Evolutionary conservation across 345 rosid genomes (phyloP), one percentile per base, ranked within the genome.

Genomic region (Eucalyptus cloeziana): DNA sequence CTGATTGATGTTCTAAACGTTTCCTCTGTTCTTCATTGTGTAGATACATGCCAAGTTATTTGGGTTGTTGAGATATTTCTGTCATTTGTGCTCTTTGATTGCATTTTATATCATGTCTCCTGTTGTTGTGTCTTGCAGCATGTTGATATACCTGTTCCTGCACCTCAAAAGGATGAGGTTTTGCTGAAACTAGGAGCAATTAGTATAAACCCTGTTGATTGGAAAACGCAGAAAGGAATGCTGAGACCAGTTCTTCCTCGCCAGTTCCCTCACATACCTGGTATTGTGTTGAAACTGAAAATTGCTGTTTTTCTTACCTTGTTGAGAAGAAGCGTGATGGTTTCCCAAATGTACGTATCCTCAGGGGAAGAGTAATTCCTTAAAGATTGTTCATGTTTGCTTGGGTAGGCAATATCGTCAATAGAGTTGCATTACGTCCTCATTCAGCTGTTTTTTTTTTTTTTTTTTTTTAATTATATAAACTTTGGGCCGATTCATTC

Each of bases 201-300:
- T 44, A 69, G 80, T 64, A 60, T 90, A 60, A 90, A 90, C 71
- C 91, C 91, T 5, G 81, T 88, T 33, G 91, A 90, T 71, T 90
- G 91, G 91, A 90, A 90, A 81, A 31, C 49, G 21, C 91, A 88
- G 88, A 90, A 86, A 69, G 91, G 90, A 60, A 47, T 86, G 87
- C 16, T 60, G 64, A 88, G 88, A 40, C 90, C 88, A 50, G 4
- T 90, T n/a, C 19, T 88, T 44, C 91, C 91, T 49, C 87, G 86
- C 90, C 88, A 88, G 54, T 90, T 90, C 87, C 91, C 91, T 90
- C 86, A 88, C 89, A 86, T 90, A 71, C 91, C 91, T 25, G 86
- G 91, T 90, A 86, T 33, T 60, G 40, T 67, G 27, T 40, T 76
- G 47, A 76, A 76, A 40, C 47, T 76, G 47, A 9, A 76, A 67